Base-by-base conservation (phyloP, 805 yeast species). In the Wickerhamomyces tratensis region DNA sequence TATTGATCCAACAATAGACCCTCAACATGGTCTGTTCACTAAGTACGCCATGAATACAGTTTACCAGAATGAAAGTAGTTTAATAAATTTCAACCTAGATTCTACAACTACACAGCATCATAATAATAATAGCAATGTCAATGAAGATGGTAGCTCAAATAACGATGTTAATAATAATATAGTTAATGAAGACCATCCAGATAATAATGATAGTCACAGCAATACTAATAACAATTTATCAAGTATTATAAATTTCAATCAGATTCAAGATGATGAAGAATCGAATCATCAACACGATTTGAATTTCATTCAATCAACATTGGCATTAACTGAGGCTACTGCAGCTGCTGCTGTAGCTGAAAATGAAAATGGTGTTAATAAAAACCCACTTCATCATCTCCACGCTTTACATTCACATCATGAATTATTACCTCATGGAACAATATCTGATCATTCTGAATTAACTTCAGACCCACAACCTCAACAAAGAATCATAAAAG, bases 171-270 rank as follows among this genome's bases (percentile, higher is more conserved):
- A 27, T 27, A 7, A 20, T 20, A 4, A 20, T 20, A 20, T 20
- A 20, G 20, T 20, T 20, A 20, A 20, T 20, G 20, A 20, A 20
- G 20, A 20, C 4, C 20, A 20, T 20, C 20, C 20, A 20, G 20
- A 20, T 20, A 20, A 20, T 20, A 20, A 27, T 27, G 30, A 27
- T 27, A 10, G 30, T 27, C 30, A 27, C 30, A 27, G 30, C 5
- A 27, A 20, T 11, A 29, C 11, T 11, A 29, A 14, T 14, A 5
- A 25, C 11, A 33, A 15, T 6, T 8, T 54, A 35, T 50, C 59
- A 12, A 53, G 48, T 35, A 49, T 56, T 38, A 50, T 56, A 38
- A 51, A 50, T 37, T 56, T 53, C 45, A 49, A 48, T 29, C 40
- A 43, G 20, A 38, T 48, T 39, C 51, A 47, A 12, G 35, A 38